Percentiles rank a stretch among this genome's conserved stretches.
phyloP scores from a whole-genome alignment of 176 grass and related monocot genomes.

The Eragrostis nindensis region DNA sequence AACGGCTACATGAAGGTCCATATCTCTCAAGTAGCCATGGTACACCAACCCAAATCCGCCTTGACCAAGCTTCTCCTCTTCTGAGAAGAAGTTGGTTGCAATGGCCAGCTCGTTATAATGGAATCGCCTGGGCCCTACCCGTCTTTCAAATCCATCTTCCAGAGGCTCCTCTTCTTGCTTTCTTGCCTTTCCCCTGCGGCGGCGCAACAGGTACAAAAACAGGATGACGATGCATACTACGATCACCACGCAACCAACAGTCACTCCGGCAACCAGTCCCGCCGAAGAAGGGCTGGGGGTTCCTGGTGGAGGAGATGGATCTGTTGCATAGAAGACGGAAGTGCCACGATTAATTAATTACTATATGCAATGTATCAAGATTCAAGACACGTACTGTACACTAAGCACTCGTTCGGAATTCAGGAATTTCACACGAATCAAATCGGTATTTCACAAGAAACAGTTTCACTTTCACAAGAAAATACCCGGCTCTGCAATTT shows the following conservation, averaged over 20 bases:
- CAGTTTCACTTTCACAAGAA: too few species aligned
- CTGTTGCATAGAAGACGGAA: not conserved
- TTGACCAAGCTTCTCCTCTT: not conserved
- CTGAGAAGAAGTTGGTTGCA: not conserved
- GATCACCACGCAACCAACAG: not conserved
- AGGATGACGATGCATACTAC: not conserved
- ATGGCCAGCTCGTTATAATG: not conserved
- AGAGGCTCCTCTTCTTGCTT: not conserved
- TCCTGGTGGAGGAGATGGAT: not conserved
- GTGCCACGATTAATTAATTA: not conserved
- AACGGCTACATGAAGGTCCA: not conserved
- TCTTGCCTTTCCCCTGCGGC: not conserved
- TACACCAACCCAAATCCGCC: not conserved
- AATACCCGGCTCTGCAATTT: too few species aligned
- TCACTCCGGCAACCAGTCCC: not conserved
- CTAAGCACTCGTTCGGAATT: not conserved
- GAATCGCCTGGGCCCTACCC: not conserved
- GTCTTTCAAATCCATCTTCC: not conserved
- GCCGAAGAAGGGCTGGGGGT: not conserved
- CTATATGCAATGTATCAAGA: not conserved
- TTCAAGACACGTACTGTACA: too few species aligned
- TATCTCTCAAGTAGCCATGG: not conserved
- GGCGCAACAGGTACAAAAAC: not conserved
- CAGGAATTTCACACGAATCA: too few species aligned
- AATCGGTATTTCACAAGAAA: too few species aligned